Conservation (phyloP, 805 yeast species). For the Jamesozyma lodderae region DNA sequence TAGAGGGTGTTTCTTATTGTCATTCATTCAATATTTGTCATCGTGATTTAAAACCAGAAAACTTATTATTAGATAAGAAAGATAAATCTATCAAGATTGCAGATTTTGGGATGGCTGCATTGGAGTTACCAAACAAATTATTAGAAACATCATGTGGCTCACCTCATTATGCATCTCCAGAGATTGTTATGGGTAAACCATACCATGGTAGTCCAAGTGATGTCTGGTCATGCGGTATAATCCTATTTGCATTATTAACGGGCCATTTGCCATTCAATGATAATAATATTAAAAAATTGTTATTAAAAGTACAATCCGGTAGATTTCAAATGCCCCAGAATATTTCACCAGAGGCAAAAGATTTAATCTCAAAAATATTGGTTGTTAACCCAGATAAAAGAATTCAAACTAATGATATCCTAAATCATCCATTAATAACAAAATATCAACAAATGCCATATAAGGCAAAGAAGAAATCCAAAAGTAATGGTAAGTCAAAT, state of each 20-base stretch:
- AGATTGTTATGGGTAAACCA: constrained; percentile 66
- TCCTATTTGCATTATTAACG: constrained; percentile 65
- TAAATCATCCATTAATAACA: constrained; percentile 66
- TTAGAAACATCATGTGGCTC: constrained; percentile 80
- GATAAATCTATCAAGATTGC: constrained; percentile 66
- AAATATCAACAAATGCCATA: constrained; percentile 41
- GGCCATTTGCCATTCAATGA: constrained; percentile 82
- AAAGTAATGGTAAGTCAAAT: constrained; percentile 16
- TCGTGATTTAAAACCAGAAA: constrained; percentile 77
- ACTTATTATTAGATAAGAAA: constrained; percentile 54
- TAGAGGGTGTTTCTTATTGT: constrained; percentile 71
- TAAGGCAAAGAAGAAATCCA: constrained; percentile 1
- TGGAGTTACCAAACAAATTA: constrained; percentile 60
- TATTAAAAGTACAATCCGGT: constrained; percentile 71
- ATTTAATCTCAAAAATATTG: constrained; percentile 55
- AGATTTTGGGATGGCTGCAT: constrained; percentile 86
- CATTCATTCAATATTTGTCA: constrained; percentile 76
- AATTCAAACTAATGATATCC: constrained; percentile 56
- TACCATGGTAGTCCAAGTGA: constrained; percentile 82
- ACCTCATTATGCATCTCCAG: constrained; percentile 86
- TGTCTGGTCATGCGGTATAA: constrained; percentile 85
- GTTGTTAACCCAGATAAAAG: constrained; percentile 64
- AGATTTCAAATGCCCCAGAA: constrained; percentile 61
- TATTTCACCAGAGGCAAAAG: constrained; percentile 55
- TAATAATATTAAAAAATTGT: constrained; percentile 60